Evolutionary conservation across 495 filamentous ascomycete genomes (phyloP).

Genomic region (Talaromyces nanjingensis): DNA sequence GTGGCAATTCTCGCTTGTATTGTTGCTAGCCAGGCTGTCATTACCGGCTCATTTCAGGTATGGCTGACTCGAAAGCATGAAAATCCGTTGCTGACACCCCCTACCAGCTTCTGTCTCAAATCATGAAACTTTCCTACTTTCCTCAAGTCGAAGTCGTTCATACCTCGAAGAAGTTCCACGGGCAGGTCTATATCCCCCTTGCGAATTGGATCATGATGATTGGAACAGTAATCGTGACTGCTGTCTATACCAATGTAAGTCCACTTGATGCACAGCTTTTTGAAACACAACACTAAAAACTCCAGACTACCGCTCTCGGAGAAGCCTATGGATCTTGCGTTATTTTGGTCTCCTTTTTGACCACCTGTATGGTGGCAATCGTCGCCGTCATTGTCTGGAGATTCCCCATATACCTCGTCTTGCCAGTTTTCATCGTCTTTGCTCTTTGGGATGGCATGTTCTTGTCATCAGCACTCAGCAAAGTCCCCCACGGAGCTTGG

Average conservation of each 20-base stretch:
- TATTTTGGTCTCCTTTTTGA: slow-evolving; percentile 68
- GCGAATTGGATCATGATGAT: slow-evolving; percentile 70
- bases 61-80: neutral
- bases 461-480: slow-evolving; percentile 58
- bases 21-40: slow-evolving; percentile 73
- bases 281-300: neutral
- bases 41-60: slow-evolving; percentile 60
- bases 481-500: slow-evolving; percentile 68
- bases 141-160: slow-evolving; percentile 65
- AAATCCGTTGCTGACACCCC: neutral
- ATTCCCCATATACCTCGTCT: slow-evolving; percentile 46
- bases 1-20: slow-evolving; percentile 63
- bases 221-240: slow-evolving; percentile 66
- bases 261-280: neutral
- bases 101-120: slow-evolving; percentile 55
- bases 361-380: slow-evolving; percentile 61
- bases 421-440: slow-evolving; percentile 55
- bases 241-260: slow-evolving; percentile 61
- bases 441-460: slow-evolving; percentile 57
- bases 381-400: slow-evolving; percentile 64
- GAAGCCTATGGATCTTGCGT: slow-evolving; percentile 60
- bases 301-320: slow-evolving; percentile 38
- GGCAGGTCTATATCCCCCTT: slow-evolving; percentile 64
- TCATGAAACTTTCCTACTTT: slow-evolving; percentile 69
- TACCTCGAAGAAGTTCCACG: slow-evolving; percentile 58